These are phyloP conservation scores for Podila verticillata DNA, from an alignment of 192 early-diverging fungal genomes.

Conservation along the genomic window DNA sequence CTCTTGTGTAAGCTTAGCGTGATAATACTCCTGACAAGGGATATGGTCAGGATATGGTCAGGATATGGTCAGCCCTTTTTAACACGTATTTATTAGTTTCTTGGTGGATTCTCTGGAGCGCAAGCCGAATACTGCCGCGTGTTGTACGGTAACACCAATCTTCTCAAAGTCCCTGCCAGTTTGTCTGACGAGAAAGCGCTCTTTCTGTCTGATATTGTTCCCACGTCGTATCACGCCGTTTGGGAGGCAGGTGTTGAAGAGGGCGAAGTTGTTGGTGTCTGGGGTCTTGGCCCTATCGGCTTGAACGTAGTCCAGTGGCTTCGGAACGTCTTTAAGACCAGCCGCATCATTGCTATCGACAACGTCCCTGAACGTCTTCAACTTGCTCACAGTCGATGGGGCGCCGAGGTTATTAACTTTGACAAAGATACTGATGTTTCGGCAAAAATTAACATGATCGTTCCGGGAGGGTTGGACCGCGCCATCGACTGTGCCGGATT, in stretches of 20 bases:
- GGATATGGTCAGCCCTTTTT: no score
- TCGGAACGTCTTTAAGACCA: constrained; percentile 45
- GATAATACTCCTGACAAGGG: no score
- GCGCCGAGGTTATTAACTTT: constrained; percentile 46
- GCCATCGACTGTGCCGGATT: constrained; percentile 64
- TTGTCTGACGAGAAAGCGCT: constrained; percentile 61
- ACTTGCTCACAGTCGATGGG: constrained; percentile 35
- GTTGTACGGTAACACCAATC: constrained; percentile 63
- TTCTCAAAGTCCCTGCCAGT: constrained; percentile 52
- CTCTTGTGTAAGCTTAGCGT: no score
- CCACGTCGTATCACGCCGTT: constrained; percentile 58
- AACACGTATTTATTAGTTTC: constrained; percentile 11
- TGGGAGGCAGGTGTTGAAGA: constrained; percentile 42
- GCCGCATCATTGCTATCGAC: constrained; percentile 57
- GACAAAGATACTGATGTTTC: constrained; percentile 35
- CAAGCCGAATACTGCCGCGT: constrained; percentile 65
- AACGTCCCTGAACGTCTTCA: constrained; percentile 43
- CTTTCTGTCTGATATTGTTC: constrained; percentile 58
- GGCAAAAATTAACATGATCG: constrained; percentile 33
- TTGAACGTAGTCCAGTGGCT: constrained; percentile 43
- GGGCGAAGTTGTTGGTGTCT: constrained; percentile 62
- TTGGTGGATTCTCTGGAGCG: constrained; percentile 53
- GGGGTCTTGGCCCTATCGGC: constrained; percentile 67
- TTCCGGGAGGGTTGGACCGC: constrained; percentile 59
- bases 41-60: no score